Conservation (phyloP, 768 basidiomycete species). For the Lactarius hengduanensis region DNA sequence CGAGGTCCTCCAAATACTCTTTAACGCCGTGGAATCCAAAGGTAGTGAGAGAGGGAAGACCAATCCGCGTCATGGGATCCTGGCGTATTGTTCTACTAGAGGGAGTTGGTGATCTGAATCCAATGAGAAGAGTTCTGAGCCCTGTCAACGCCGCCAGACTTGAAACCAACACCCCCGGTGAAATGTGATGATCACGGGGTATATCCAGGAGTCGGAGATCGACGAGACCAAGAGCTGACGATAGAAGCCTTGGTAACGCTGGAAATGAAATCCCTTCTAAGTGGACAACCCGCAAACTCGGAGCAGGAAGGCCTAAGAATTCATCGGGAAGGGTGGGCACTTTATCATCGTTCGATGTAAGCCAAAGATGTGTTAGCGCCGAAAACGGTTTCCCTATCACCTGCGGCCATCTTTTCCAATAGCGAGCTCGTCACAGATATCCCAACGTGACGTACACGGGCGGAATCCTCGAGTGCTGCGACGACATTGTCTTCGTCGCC, state of each 20-base stretch:
- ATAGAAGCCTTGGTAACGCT: neutral
- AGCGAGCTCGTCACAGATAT: neutral
- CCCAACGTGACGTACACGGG: neutral
- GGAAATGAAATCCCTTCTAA: constrained; percentile 8
- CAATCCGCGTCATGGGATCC: neutral
- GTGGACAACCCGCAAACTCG: too few species aligned
- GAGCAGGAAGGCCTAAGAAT: too few species aligned
- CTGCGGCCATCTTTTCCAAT: neutral
- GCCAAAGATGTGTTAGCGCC: constrained; percentile 1
- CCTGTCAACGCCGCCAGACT: neutral
- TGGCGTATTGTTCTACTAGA: too few species aligned
- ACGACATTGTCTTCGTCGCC: neutral
- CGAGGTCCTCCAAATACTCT: constrained; percentile 9
- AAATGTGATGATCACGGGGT: neutral
- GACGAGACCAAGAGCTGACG: constrained; percentile 3
- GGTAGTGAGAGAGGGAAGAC: constrained; percentile 5
- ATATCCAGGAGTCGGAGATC: neutral
- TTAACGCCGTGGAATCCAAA: neutral
- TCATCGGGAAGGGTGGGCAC: neutral
- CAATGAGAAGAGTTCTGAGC: neutral
- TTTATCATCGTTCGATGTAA: neutral
- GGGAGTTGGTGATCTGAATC: neutral
- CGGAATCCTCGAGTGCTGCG: neutral
- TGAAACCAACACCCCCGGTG: neutral
- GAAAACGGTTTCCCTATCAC: neutral